Evolutionary conservation across 495 filamentous ascomycete genomes (phyloP), one percentile per base, ranked within the genome.

Genomic region (Lineolata rhizophorae): DNA sequence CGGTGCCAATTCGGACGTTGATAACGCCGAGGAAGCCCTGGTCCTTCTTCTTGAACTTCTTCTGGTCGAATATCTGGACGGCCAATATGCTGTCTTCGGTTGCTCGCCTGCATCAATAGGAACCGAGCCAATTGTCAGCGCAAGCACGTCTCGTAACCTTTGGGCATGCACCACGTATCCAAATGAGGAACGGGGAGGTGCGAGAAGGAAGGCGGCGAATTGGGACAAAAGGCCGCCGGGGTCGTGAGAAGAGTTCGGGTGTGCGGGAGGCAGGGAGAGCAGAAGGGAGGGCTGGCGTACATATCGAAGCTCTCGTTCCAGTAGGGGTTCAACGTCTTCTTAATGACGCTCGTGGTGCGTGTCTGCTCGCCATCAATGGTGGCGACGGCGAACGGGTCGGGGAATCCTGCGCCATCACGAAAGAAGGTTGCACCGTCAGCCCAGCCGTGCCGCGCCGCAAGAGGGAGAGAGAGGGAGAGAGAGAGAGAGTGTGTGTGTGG

Each of bases 11-110:
- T 32, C 82, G 76, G 36, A 95, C 75, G 51, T 97, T 97, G 42
- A 97, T 93, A 22, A 97, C 87, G 22, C 87, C 87, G 14, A 97
- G 67, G 44, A 97, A 97, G 1, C 87, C 87, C 51, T 97, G 87
- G 45, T 95, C 87, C 78, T 95, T 97, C 66, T 97, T 97, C 61
- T 97, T 97, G 61, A 95, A 97, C 54, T 97, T 97, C 62, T 94
- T 95, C 53, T 97, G 87, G 51, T 97, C 87, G 46, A 97, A 97
- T 29, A 97, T 92, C 51, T 97, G 87, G 26, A 97, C 82, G 13
- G 85, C 84, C 14, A 97, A 67, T 42, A 95, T 94, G 48, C 82
- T 92, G 42, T 92, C 83, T 46, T 95, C 87, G 30, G 70, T 79
- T 35, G 76, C 85, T 52, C 62, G 62, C 57, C 84, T 94, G 49